Base-by-base conservation (phyloP, 1,139 yeast genomes). In the Blastobotrys buckinghamii region DNA sequence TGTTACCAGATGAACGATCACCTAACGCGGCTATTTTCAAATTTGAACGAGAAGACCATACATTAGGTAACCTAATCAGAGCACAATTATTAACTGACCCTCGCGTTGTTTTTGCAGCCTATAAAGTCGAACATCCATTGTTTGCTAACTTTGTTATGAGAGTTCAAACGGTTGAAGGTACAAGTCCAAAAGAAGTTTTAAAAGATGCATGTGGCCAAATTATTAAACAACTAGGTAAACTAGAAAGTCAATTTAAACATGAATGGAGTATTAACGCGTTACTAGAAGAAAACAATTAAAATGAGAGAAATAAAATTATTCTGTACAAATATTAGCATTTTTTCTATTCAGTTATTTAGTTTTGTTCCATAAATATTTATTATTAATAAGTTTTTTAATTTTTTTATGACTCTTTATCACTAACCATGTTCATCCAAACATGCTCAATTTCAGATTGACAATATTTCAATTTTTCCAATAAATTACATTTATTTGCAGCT, bases 41-140 rank as follows among this genome's bases (percentile, higher is more conserved):
- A 57, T 88, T 92, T 58, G 97, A 92, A 68, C 83, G 96, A 65
- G 99, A 92, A 67, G 99, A 92, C 68, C 99, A 92, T 65, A 94
- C 99, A 1, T 75, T 92, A 51, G 98, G 96, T 24, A 92, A 92
- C 66, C 69, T 92, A 62, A 76, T 92, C 52, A 78, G 96, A 64
- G 82, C 92, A 33, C 96, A 90, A 65, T 77, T 92, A 47, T 75
- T 88, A 55, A 82, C 83, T 63, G 97, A 92, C 66, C 81, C 83
- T 44, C 79, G 84, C 56, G 99, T 92, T 17, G 67, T 92, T 42
- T 92, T 90, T 67, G 97, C 96, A 39, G 98, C 97, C 41, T 92
- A 92, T 74, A 92, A 92, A 68, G 90, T 92, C 38, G 97, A 90
- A 67, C 99, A 92, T 70, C 99, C 99, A 8, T 75, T 92, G 57